A percentile compares a stretch with the other conserved stretches of the same genome.
Conservation (phyloP, 768 basidiomycete genomes). For the Candolleomyces aberdarensis region DNA sequence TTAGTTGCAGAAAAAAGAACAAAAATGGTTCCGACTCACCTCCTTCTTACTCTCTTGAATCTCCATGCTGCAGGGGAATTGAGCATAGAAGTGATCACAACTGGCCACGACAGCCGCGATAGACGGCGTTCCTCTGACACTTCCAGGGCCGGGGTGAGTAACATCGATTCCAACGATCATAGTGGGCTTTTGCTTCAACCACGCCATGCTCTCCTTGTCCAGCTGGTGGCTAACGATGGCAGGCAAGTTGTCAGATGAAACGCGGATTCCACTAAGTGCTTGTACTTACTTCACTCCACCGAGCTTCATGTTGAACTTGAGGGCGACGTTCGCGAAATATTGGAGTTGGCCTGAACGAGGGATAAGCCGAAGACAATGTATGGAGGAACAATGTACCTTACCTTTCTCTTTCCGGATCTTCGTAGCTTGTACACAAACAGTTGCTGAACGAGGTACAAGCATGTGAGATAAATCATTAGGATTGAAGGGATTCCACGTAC, state of each 20-base stretch:
- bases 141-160: slow-evolving; percentile 78
- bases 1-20: background rate
- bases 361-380: slow-evolving; percentile 16
- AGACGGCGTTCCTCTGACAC: slow-evolving; percentile 71
- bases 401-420: slow-evolving; percentile 71
- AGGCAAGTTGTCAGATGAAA: slow-evolving; percentile 3
- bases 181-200: slow-evolving; percentile 59
- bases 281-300: slow-evolving; percentile 68
- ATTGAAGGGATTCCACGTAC: slow-evolving; percentile 20
- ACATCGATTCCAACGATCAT: slow-evolving; percentile 86
- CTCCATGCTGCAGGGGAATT: slow-evolving; percentile 72
- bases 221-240: slow-evolving; percentile 36
- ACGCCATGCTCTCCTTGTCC: slow-evolving; percentile 50
- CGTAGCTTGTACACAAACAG: slow-evolving; percentile 68
- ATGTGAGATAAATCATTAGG: background rate
- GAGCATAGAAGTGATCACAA: slow-evolving; percentile 56
- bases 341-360: slow-evolving; percentile 47
- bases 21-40: slow-evolving; percentile 31
- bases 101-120: slow-evolving; percentile 87
- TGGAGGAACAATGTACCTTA: slow-evolving; percentile 23
- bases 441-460: slow-evolving; percentile 33
- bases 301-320: slow-evolving; percentile 83
- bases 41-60: slow-evolving; percentile 77
- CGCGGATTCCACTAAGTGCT: background rate
- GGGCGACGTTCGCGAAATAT: slow-evolving; percentile 79